phyloP scores from a whole-genome alignment of 2,329 filamentous ascomycete genomes.

The Arachnopeziza araneosa region DNA sequence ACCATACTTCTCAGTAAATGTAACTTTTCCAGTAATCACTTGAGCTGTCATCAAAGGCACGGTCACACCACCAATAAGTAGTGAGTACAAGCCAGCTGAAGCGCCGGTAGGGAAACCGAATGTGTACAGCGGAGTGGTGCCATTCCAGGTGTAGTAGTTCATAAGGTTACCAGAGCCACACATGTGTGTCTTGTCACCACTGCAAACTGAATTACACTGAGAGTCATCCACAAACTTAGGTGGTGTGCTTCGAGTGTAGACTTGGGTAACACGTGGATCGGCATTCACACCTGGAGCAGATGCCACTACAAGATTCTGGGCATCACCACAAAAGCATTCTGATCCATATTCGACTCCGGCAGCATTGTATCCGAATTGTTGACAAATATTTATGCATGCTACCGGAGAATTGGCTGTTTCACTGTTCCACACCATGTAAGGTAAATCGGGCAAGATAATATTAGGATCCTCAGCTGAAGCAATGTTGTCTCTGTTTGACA shows the following conservation, averaged over 20 bases:
- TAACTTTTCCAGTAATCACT: constrained; percentile 54
- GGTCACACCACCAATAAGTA: constrained; percentile 55
- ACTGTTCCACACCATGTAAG: not conserved
- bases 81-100: constrained; percentile 53
- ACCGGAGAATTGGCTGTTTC: not conserved
- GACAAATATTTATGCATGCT: not conserved
- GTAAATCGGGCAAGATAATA: not conserved
- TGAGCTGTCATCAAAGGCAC: constrained; percentile 56
- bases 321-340: not conserved
- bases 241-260: not conserved
- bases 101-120: constrained; percentile 38
- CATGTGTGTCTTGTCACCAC: not conserved
- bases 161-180: not conserved
- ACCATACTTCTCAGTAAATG: constrained; percentile 54
- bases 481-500: not conserved
- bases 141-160: not conserved
- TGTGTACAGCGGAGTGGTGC: not conserved
- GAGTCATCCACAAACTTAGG: not conserved
- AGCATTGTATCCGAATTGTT: not conserved
- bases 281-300: constrained; percentile 1
- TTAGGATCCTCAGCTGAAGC: not conserved
- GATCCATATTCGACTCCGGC: not conserved
- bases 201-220: not conserved
- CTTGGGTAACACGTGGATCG: not conserved
- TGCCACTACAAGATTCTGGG: constrained; percentile 7